Evolutionary conservation across 441 rosid genomes (phyloP), one percentile per base, ranked within the genome.

Genomic region (Populus hybrid): DNA sequence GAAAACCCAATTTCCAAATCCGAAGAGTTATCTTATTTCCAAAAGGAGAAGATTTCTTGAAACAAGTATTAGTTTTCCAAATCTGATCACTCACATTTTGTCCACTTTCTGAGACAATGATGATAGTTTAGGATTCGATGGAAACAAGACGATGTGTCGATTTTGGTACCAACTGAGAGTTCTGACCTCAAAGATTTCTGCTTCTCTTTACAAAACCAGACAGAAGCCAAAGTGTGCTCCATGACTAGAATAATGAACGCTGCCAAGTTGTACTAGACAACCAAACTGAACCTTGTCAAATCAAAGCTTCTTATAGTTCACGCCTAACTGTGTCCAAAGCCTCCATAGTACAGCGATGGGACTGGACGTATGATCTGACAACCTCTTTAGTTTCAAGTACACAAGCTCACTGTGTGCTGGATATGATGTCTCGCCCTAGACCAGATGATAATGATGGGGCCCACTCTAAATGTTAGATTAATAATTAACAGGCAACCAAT

Each of bases 331-430:
- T 71, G 70, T 26, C 75, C 59, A 26, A 78, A 72, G 69, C 63
- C 81, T 28, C 68, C 68, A 65, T 70, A 64, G 16, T 35, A 70
- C 74, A 75, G 75, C 76, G 80, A 69, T 82, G 80, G 84, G 94
- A 90, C 87, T 82, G 77, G 92, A 88, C 93, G 72, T 85, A 71
- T 83, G 91, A 67, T 32, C 86, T 83, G 92, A 89, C 90, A 84
- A 16, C 75, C 81, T 82, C 81, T 81, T 77, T 64, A 64, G 65
- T 82, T 59, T 69, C 18, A 32, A 10, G 8, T n/a, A 14, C 16
- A 14, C 21, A 3, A 2, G 7, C 6, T 65, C 32, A 0, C 12
- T 65, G 30, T 65, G 28, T 24, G 28, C 3, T 65, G 32, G 30
- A 65, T 28, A 65, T 65, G 30, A 65, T 65, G 68, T 23, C 68